Evolutionary conservation across 371 early-diverging fungal genomes (phyloP).

Genomic region (Mucor lusitanicus): DNA sequence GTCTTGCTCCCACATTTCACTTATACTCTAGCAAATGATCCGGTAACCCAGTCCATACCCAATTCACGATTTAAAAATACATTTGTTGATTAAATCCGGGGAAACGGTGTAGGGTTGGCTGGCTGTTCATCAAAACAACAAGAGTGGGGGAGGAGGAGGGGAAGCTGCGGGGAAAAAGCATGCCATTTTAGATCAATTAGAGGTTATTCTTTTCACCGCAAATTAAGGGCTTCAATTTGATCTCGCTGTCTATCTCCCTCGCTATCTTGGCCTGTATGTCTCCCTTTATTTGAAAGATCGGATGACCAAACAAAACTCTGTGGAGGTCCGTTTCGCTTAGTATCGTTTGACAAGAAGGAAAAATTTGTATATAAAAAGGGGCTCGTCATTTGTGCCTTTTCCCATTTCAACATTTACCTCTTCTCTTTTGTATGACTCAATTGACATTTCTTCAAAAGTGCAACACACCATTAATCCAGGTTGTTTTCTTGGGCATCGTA

Average conservation of each 20-base stretch:
- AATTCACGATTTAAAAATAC: background rate
- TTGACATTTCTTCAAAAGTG: background rate
- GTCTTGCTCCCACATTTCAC: background rate
- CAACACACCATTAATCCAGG: constrained; percentile 64
- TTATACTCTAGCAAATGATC: background rate
- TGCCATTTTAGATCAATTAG: background rate
- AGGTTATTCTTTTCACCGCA: constrained; percentile 7
- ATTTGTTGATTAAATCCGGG: background rate
- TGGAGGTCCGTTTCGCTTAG: background rate
- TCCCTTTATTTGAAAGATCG: background rate
- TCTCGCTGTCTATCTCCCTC: background rate
- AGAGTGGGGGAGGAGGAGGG: background rate
- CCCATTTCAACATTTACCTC: background rate
- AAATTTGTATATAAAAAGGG: background rate
- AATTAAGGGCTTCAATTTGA: background rate
- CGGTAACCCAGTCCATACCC: background rate
- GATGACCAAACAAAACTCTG: background rate
- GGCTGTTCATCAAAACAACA: background rate
- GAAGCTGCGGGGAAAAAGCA: background rate
- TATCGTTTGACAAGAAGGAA: background rate
- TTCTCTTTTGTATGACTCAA: background rate
- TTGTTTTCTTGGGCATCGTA: constrained; percentile 71
- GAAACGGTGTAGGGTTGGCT: background rate
- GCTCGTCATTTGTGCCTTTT: background rate
- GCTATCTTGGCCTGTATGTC: background rate